phyloP scores from a whole-genome alignment of 306 rosid genomes.

The peach (Prunus persica) region DNA sequence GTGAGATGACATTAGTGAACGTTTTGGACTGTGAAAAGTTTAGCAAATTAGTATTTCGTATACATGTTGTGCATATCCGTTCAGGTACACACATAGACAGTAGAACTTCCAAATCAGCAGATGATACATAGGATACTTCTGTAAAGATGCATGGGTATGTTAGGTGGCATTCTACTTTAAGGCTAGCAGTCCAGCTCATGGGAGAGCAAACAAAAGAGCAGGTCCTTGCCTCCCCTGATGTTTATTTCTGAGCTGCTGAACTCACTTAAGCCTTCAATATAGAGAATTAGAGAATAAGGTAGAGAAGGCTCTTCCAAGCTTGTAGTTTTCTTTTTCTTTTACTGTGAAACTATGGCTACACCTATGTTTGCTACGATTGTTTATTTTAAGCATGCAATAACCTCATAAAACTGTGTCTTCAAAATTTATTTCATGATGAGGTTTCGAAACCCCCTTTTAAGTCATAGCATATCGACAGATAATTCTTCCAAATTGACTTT shows the following conservation, averaged over 20 bases:
- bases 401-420: too few relatives aligned
- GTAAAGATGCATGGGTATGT: background rate
- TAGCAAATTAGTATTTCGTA: too few relatives aligned
- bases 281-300: background rate
- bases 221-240: too few relatives aligned
- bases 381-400: too few relatives aligned
- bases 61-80: background rate
- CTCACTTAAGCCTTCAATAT: background rate
- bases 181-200: background rate
- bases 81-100: background rate
- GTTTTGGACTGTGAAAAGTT: background rate
- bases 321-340: too few relatives aligned
- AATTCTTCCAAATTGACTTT: background rate
- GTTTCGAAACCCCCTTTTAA: background rate
- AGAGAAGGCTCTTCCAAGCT: background rate
- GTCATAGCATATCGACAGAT: background rate
- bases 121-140: background rate
- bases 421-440: too few relatives aligned
- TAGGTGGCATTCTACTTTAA: background rate
- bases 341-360: too few relatives aligned
- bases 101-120: background rate
- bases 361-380: too few relatives aligned
- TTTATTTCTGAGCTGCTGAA: background rate
- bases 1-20: too few relatives aligned
- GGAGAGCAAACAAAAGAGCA: too few relatives aligned